Evolutionary conservation across 2,329 filamentous ascomycete species (phyloP), one percentile per base, ranked within the genome.

Genomic region (Emericellopsis atlantica): DNA sequence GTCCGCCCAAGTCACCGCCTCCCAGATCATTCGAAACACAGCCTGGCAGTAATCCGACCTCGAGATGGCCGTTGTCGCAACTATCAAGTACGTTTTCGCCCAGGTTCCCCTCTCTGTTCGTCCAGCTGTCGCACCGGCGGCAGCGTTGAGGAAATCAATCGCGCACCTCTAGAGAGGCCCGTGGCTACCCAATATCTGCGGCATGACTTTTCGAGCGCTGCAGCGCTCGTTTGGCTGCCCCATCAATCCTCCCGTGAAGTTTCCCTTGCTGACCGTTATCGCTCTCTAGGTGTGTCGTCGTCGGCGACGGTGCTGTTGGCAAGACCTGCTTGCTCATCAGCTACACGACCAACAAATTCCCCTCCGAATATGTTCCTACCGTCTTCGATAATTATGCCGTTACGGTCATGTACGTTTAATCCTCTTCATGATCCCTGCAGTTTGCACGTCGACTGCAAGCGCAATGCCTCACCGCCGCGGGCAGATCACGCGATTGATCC

Each of bases 331-430:
- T 98, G 49, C 79, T 98, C 60, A 98, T 98, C 70, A 94, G 87
- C 62, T 98, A 98, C 69, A 98, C 92, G 49, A 98, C 92, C 49
- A 98, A 98, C 76, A 96, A 96, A 58, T 98, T 98, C 65, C 92
- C 92, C 31, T 95, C 89, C 56, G 92, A 98, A 89, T 98, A 98
- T 65, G 92, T 98, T 44, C 92, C 92, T 40, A 98, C 92, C 24
- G 92, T 98, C 49, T 98, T 98, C 65, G 92, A 98, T 66, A 98
- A 98, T 69, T 98, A 98, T 76, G 92, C 92, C 44, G 92, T 98
- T 61, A 98, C 92, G 51, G 92, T 98, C 52, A 98, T 98, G 92
- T 95, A 75, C 10, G 42, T 40, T 34, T 15, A 38, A 26, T 9
- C 14, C 5, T 14, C 22, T 29, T 8, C 21, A 9, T n/a, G 22